phyloP scores from a whole-genome alignment of 305 asterid genomes.

The Fraxinus velutina region DNA sequence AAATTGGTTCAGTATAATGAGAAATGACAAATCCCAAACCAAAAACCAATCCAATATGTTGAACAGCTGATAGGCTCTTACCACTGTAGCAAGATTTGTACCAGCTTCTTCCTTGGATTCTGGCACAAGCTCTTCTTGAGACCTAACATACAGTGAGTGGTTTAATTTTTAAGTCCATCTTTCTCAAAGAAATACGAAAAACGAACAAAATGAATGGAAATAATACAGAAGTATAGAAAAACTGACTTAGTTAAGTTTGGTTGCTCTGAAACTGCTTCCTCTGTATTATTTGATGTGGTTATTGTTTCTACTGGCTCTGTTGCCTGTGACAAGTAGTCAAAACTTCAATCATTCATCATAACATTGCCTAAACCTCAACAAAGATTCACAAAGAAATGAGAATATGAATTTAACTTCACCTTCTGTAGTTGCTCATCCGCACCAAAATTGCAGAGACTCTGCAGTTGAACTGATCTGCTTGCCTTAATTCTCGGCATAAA shows the following conservation, averaged over 20 bases:
- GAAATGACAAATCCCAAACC: background rate
- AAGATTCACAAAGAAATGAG: background rate
- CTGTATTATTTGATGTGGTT: slow-evolving; percentile 27
- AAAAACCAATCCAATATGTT: background rate
- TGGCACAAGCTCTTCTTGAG: slow-evolving; percentile 24
- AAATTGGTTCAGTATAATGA: slow-evolving; percentile 7
- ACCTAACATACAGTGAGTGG: background rate
- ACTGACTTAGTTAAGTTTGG: slow-evolving; percentile 35
- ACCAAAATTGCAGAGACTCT: slow-evolving; percentile 58
- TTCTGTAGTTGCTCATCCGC: slow-evolving; percentile 48
- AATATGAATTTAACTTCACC: slow-evolving; percentile 30
- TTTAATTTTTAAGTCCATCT: background rate
- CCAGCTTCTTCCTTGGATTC: slow-evolving; percentile 31
- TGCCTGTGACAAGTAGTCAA: slow-evolving; percentile 34
- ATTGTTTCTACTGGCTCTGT: slow-evolving; percentile 28
- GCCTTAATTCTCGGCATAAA: slow-evolving; percentile 74
- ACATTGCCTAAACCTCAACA: background rate
- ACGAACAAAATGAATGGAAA: background rate
- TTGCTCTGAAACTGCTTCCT: slow-evolving; percentile 31
- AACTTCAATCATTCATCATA: background rate
- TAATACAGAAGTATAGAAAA: background rate
- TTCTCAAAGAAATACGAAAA: background rate
- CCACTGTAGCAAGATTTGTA: slow-evolving; percentile 19
- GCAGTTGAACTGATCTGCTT: slow-evolving; percentile 49
- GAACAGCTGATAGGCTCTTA: background rate